Percentiles rank a stretch among this genome's conserved stretches.
These are phyloP conservation scores for Metschnikowia koreensis DNA, from an alignment of 805 yeast genomes.

Conservation along the genomic window DNA sequence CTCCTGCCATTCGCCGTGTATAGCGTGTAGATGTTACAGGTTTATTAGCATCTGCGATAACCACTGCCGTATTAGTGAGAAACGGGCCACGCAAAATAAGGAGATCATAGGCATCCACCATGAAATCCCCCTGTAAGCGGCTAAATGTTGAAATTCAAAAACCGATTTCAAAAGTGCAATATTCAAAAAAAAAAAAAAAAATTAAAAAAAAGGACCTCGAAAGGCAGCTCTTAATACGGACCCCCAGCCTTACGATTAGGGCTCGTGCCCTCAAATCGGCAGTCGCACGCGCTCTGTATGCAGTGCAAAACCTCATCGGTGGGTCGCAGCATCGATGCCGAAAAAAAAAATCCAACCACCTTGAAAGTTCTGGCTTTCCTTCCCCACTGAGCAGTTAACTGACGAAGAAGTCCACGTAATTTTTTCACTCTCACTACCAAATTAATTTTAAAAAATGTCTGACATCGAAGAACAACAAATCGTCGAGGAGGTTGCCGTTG, in stretches of 20 bases:
- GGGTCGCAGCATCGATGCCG: not conserved
- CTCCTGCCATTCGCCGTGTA: not conserved
- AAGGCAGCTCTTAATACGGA: no score
- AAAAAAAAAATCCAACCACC: slow-evolving; percentile 6
- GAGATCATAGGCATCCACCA: no score
- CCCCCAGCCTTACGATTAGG: not conserved
- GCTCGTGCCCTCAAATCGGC: slow-evolving; percentile 10
- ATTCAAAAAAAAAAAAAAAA: no score
- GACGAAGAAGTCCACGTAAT: slow-evolving; percentile 67
- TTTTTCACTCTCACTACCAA: not conserved
- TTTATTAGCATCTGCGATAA: not conserved
- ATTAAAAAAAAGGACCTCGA: no score
- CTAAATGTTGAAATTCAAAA: no score
- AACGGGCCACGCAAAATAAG: not conserved
- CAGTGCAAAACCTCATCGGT: not conserved
- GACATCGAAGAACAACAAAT: slow-evolving; percentile 88
- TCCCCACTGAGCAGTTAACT: slow-evolving; percentile 39
- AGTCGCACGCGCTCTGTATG: not conserved
- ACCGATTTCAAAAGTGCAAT: no score
- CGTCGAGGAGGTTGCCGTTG: slow-evolving; percentile 80
- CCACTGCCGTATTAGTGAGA: not conserved
- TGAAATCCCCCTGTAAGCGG: no score
- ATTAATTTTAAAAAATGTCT: slow-evolving; percentile 56
- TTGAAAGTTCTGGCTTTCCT: slow-evolving; percentile 1
- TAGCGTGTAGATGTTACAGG: not conserved